These are phyloP conservation scores for Linderina pennispora DNA, from an alignment of 192 early-diverging fungal species.

Conservation along the genomic window DNA sequence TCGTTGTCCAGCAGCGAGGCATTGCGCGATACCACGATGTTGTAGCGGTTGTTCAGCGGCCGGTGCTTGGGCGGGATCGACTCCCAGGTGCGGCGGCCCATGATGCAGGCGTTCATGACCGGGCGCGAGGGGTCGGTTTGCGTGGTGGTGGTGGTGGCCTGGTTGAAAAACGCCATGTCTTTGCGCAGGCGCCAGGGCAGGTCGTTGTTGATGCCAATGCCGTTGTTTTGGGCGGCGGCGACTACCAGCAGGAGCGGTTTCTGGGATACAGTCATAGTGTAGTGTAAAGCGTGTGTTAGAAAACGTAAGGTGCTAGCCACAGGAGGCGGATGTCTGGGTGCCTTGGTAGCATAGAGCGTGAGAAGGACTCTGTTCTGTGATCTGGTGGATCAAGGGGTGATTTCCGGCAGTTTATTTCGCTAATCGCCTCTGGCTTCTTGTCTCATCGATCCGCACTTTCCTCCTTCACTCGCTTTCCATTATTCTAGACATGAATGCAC, in stretches of 20 bases:
- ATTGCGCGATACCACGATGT: constrained; percentile 78
- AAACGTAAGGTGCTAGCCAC: too few species aligned
- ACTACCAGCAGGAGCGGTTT: constrained; percentile 59
- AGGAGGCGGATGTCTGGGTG: too few species aligned
- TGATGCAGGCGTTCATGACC: constrained; percentile 76
- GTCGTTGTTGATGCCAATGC: constrained; percentile 65
- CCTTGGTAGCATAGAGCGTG: too few species aligned
- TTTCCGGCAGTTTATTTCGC: too few species aligned
- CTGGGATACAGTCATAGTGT: constrained; percentile 2
- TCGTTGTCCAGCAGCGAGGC: constrained; percentile 41
- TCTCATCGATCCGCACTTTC: too few species aligned
- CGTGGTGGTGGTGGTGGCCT: constrained; percentile 50
- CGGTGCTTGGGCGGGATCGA: constrained; percentile 77
- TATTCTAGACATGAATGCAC: too few species aligned
- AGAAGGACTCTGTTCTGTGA: too few species aligned
- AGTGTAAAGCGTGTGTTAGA: too few species aligned
- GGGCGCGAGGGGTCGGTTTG: background rate
- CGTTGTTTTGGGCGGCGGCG: constrained; percentile 63
- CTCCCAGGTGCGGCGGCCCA: constrained; percentile 94
- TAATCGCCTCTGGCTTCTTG: too few species aligned
- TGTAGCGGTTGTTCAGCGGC: constrained; percentile 73
- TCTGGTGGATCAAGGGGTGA: too few species aligned
- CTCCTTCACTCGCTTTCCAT: too few species aligned
- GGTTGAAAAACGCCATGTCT: constrained; percentile 82
- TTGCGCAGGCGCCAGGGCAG: constrained; percentile 84